phyloP scores from a whole-genome alignment of 148 eudicot genomes.

The Amaranthus hypochondriacus region DNA sequence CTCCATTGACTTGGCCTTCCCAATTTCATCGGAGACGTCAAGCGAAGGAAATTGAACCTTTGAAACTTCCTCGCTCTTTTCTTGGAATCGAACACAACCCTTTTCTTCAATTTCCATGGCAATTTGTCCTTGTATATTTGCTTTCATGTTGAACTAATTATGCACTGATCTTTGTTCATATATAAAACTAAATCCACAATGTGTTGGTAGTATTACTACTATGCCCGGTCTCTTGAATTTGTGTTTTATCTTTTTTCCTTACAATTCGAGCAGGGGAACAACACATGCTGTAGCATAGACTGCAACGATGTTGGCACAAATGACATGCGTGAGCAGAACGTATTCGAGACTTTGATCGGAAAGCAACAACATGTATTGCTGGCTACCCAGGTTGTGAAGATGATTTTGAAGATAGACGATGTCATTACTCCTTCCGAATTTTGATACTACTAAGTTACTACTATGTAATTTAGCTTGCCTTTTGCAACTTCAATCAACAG shows the following conservation, averaged over 20 bases:
- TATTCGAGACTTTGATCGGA: slow-evolving; percentile 88
- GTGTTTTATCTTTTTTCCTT: not conserved
- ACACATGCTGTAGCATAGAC: slow-evolving; percentile 76
- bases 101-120: too few species aligned
- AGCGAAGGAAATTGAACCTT: too few species aligned
- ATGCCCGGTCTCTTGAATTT: too few species aligned
- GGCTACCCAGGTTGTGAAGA: slow-evolving; percentile 96
- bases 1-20: too few species aligned
- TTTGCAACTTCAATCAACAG: not conserved
- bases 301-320: slow-evolving; percentile 89
- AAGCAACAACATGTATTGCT: slow-evolving; percentile 84
- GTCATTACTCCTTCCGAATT: slow-evolving; percentile 80
- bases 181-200: too few species aligned
- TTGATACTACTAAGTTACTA: slow-evolving; percentile 20
- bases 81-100: too few species aligned
- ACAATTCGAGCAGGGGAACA: slow-evolving; percentile 33
- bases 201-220: too few species aligned
- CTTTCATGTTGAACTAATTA: too few species aligned
- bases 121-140: too few species aligned
- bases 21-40: too few species aligned
- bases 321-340: slow-evolving; percentile 90
- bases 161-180: too few species aligned
- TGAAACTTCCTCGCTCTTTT: too few species aligned
- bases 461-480: not conserved
- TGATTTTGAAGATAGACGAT: slow-evolving; percentile 95